These are phyloP conservation scores for Penicillium parvum DNA, from an alignment of 495 filamentous ascomycete genomes.

Conservation along the genomic window DNA sequence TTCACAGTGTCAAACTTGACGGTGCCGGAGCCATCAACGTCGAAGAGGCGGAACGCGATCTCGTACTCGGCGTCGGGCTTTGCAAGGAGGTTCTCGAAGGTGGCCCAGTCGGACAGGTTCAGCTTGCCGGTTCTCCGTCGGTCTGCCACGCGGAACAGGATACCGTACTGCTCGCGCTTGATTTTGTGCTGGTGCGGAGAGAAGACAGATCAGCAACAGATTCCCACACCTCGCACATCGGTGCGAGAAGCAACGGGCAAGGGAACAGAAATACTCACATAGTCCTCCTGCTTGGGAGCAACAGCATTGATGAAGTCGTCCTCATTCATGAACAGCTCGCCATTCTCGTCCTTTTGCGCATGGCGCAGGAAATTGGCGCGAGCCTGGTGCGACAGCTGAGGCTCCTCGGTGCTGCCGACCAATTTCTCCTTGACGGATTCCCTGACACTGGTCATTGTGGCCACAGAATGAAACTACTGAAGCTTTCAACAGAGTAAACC, in stretches of 20 bases:
- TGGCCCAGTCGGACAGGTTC: conserved; percentile 78
- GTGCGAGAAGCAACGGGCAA: not conserved
- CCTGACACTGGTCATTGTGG: conserved; percentile 54
- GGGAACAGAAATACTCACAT: conserved; percentile 56
- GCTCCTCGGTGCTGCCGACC: conserved; percentile 59
- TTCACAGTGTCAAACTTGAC: conserved; percentile 87
- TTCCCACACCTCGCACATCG: not conserved
- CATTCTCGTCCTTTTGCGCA: conserved; percentile 71
- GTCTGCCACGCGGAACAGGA: conserved; percentile 89
- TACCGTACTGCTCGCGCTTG: conserved; percentile 85
- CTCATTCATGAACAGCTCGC: conserved; percentile 73
- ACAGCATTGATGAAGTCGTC: conserved; percentile 87
- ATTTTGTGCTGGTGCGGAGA: conserved; percentile 77
- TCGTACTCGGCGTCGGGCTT: conserved; percentile 99
- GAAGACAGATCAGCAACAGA: conserved; percentile 15
- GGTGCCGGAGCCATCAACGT: conserved; percentile 70
- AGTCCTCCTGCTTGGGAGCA: conserved; percentile 83
- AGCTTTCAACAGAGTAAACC: conserved; percentile 3
- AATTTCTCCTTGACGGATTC: conserved; percentile 74
- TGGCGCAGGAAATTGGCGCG: conserved; percentile 70
- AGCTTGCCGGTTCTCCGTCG: conserved; percentile 65
- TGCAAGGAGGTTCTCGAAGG: conserved; percentile 86
- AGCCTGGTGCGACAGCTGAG: conserved; percentile 62
- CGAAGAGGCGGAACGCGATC: conserved; percentile 95
- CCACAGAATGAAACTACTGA: conserved; percentile 12